Base-by-base conservation (phyloP, 2,329 filamentous ascomycete genomes). In the Calonectria pseudoturangicola region DNA sequence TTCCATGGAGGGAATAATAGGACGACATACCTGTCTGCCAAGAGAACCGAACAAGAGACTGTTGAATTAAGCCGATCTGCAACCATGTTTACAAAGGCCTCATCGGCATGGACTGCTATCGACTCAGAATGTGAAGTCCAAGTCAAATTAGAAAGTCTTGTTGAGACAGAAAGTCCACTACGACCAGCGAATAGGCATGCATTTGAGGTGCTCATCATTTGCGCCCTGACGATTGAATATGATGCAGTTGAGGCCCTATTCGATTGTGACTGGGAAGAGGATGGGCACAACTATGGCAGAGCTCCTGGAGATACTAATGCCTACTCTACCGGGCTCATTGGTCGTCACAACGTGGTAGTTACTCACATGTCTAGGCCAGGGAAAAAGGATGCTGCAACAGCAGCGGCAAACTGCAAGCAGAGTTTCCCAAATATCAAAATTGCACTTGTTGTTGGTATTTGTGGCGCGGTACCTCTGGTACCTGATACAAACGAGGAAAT, bases 271-370 rank as follows among this genome's bases (percentile, higher is more conserved):
- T 79, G 77, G 70, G 74, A 74, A 16, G 67, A 74, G 1, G 60
- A 75, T 2, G 63, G 25, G 4, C 41, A 12, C 4, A 51, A 47
- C 12, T 81, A 79, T 47, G 77, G 74, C 8, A 81, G 80, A 62
- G 76, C 75, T 4, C 30, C 47, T 0, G 79, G 79, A 1, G 83
- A 85, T 41, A 45, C 47, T 33, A 66, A 66, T 16, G 48, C 63
- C 2, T 66, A 66, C 25, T 41, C 63, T 16, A 41, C 47, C 8
- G 63, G 63, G 5, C 30, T 21, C 15, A 51, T 66, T n/a, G 63
- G 47, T 6, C 63, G 47, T 36, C 47, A 66, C 21, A 66, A 66
- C 30, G 63, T 66, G 6, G 63, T 66, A 16, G 7, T 66, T 9
- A 63, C 47, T 16, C 51, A 63, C 50, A 16, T 66, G 36, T 47